A percentile compares a stretch with the other conserved stretches of the same genome.
Evolutionary conservation across 306 rosid genomes (phyloP).

Genomic region (Calophaca sinica): DNA sequence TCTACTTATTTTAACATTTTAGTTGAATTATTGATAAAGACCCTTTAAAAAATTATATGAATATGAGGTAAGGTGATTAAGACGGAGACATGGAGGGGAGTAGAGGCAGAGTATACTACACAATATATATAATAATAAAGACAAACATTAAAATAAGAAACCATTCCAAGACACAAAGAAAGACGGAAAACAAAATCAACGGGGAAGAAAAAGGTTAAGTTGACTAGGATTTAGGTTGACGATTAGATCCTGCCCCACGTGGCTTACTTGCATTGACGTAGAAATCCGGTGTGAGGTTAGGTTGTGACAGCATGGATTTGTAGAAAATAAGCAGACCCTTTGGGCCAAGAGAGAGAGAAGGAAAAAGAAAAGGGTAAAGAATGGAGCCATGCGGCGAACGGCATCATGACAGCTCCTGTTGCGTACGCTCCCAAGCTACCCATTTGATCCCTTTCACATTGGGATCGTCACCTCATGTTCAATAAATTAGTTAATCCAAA

Average conservation of each 20-base stretch:
- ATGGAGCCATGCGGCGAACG: slow-evolving; percentile 54
- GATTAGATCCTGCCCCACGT: slow-evolving; percentile 70
- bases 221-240: slow-evolving; percentile 79
- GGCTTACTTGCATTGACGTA: slow-evolving; percentile 66
- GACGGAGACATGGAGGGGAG: slow-evolving; percentile 19
- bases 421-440: slow-evolving; percentile 44
- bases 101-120: not conserved
- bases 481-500: not conserved
- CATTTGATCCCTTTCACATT: slow-evolving; percentile 62
- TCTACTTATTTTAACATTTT: slow-evolving; percentile 42
- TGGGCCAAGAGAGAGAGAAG: not conserved
- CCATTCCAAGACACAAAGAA: slow-evolving; percentile 26
- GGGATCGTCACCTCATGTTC: not conserved
- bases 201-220: slow-evolving; percentile 59
- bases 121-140: not conserved
- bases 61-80: slow-evolving; percentile 27
- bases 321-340: slow-evolving; percentile 40
- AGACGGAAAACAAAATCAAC: slow-evolving; percentile 50
- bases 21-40: slow-evolving; percentile 58
- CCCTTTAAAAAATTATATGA: slow-evolving; percentile 7
- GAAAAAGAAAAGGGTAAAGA: not conserved
- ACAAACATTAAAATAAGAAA: slow-evolving; percentile 1
- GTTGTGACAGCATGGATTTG: slow-evolving; percentile 65
- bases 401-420: slow-evolving; percentile 49
- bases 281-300: slow-evolving; percentile 61